Evolutionary conservation across 2,329 filamentous ascomycete species (phyloP), one percentile per base, ranked within the genome.

Genomic region (Penicillium sp.): DNA sequence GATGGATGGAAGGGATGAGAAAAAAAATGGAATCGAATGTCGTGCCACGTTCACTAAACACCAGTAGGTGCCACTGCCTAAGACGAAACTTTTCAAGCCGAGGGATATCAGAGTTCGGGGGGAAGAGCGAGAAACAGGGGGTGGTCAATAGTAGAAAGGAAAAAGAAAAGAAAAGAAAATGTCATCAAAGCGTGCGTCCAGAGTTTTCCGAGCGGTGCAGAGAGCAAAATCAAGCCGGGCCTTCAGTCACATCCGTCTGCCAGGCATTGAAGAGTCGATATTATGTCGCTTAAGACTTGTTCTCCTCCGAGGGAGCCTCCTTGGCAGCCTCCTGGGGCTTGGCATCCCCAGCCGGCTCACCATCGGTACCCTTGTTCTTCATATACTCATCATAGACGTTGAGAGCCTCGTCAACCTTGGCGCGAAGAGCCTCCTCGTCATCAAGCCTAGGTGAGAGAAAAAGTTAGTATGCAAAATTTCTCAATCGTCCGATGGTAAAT

Each of bases 341-440:
- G 58, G 73, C 70, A 60, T 82, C 81, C 54, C 59, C 67, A 60
- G 73, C 54, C 56, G 73, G 64, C 61, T 77, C 77, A 54, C 73
- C 75, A 55, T 81, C 78, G 54, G 70, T 73, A 63, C 76, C 75
- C 77, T 95, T 91, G 74, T 86, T 87, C 88, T 98, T 98, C 81
- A 98, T 89, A 79, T 99, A 99, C 80, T 99, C 95, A 74, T 99
- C 92, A 78, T 98, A 99, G 71, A 99, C 95, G 69, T 87, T 91
- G 75, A 99, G 89, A 67, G 95, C 95, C 83, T 99, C 95, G 61
- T 96, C 92, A 60, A 99, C 95, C 89, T 99, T 99, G 78, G 89
- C 87, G 76, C 92, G 91, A 60, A 99, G 89, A 75, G 93, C 91
- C 69, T 82, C 81, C 50, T 97, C 92, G 73, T 98, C 92, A 75